These are phyloP conservation scores for Cercospora canescens DNA, from an alignment of 2,329 filamentous ascomycete genomes.

Conservation along the genomic window DNA sequence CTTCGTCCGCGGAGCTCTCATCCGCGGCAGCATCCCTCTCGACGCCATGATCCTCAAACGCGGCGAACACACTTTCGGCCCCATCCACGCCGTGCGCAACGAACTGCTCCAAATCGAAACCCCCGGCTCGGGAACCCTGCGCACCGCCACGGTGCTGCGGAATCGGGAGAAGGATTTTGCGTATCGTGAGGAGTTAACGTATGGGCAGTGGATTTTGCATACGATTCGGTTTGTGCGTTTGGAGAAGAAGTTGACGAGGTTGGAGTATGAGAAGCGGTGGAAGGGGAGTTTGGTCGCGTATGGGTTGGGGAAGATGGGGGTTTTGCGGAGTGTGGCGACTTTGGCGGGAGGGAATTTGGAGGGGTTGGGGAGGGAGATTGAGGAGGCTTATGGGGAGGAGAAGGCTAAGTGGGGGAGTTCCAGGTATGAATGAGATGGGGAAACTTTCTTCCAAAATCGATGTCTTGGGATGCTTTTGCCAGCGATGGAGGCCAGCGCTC, in stretches of 20 bases:
- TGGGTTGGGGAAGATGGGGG: slow-evolving; percentile 1
- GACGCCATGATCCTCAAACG: slow-evolving; percentile 12
- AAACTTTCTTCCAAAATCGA: background rate
- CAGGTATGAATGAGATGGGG: slow-evolving; percentile 2
- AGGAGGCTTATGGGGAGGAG: slow-evolving; percentile 26
- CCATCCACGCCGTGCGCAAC: slow-evolving; percentile 6
- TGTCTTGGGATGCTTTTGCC: background rate
- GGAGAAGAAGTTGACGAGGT: slow-evolving; percentile 3
- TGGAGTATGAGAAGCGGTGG: slow-evolving; percentile 21
- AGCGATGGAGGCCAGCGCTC: too few species aligned
- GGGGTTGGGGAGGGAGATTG: slow-evolving; percentile 2
- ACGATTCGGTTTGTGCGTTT: background rate
- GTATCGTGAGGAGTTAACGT: slow-evolving; percentile 12
- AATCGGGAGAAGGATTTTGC: slow-evolving; percentile 11
- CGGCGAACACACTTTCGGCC: slow-evolving; percentile 11
- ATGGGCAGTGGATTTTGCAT: slow-evolving; percentile 12
- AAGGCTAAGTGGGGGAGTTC: slow-evolving; percentile 39
- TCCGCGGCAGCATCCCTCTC: slow-evolving; percentile 6
- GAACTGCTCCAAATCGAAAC: slow-evolving; percentile 14
- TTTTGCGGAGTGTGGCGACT: background rate
- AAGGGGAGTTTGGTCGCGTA: slow-evolving; percentile 15
- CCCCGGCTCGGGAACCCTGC: background rate
- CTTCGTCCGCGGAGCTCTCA: slow-evolving; percentile 11
- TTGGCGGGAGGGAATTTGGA: background rate
- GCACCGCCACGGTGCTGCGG: background rate